Percentiles rank a stretch among this genome's conserved stretches.
These are phyloP conservation scores for Daldinia grandis DNA, from an alignment of 495 filamentous ascomycete genomes.

Conservation along the genomic window DNA sequence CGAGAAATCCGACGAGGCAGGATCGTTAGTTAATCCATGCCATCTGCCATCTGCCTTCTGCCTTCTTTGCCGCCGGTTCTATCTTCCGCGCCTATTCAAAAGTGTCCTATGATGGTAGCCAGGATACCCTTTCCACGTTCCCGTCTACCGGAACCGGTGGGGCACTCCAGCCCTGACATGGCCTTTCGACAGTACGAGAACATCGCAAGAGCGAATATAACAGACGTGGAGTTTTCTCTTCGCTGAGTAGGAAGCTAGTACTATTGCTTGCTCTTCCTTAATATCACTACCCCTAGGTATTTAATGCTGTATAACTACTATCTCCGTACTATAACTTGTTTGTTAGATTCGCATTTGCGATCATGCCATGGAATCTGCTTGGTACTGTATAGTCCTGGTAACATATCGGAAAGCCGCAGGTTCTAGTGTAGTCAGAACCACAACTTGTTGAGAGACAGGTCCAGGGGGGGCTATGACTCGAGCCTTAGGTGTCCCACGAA, in stretches of 20 bases:
- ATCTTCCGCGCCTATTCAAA: conserved; percentile 35
- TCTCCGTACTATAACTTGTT: conserved; percentile 29
- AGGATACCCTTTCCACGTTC: conserved; percentile 41
- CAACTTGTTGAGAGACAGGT: conserved; percentile 36
- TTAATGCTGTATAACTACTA: conserved; percentile 2
- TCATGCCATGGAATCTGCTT: conserved; percentile 36
- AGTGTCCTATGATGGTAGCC: conserved; percentile 18
- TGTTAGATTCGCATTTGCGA: conserved; percentile 29
- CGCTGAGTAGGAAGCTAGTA: background rate
- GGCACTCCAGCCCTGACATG: conserved; percentile 31
- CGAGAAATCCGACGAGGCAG: conserved; percentile 38
- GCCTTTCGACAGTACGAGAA: conserved; percentile 4
- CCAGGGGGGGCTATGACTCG: conserved; percentile 44
- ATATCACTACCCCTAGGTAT: background rate
- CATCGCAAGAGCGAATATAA: conserved; percentile 11
- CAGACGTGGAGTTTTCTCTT: conserved; percentile 12
- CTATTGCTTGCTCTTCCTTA: background rate
- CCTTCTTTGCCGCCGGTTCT: conserved; percentile 39
- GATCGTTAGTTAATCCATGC: conserved; percentile 35
- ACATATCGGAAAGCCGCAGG: conserved; percentile 40
- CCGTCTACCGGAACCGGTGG: conserved; percentile 46
- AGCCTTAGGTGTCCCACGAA: conserved; percentile 40
- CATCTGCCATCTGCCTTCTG: conserved; percentile 42
- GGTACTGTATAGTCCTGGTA: conserved; percentile 31
- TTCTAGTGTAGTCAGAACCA: conserved; percentile 38